Conservation (phyloP, 2,329 filamentous ascomycete genomes). For the Trichoderma sp. region DNA sequence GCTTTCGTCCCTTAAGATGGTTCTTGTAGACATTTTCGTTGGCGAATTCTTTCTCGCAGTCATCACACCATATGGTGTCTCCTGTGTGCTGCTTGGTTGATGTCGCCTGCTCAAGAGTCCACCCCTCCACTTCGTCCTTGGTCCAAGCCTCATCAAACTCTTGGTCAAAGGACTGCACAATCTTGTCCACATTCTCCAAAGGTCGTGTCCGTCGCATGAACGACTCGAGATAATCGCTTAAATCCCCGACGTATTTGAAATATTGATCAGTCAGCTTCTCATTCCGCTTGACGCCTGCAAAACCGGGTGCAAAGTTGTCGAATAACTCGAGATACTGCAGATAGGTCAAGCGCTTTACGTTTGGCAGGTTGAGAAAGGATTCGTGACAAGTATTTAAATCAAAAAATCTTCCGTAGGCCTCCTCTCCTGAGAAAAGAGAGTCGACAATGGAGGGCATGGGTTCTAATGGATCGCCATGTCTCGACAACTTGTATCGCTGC, state of each 20-base stretch:
- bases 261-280: conserved; percentile 93
- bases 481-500: conserved; percentile 75
- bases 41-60: conserved; percentile 92
- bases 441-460: conserved; percentile 69
- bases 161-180: conserved; percentile 71
- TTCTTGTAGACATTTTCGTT: conserved; percentile 93
- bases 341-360: conserved; percentile 81
- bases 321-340: conserved; percentile 91
- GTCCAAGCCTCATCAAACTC: conserved; percentile 86
- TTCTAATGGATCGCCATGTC: conserved; percentile 62
- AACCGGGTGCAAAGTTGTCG: conserved; percentile 76
- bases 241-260: conserved; percentile 79
- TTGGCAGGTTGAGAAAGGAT: conserved; percentile 82
- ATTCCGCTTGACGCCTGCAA: conserved; percentile 68
- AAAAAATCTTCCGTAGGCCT: conserved; percentile 88
- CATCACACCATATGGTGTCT: conserved; percentile 81
- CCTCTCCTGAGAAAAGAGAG: conserved; percentile 91
- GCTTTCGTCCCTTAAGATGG: conserved; percentile 88
- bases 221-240: conserved; percentile 79
- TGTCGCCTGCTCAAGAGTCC: conserved; percentile 58
- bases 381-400: conserved; percentile 84
- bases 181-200: conserved; percentile 77
- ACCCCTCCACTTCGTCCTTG: conserved; percentile 73
- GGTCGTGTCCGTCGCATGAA: conserved; percentile 85
- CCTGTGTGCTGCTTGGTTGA: conserved; percentile 35